Percentiles rank a stretch among this genome's conserved stretches.
These are phyloP conservation scores for Skeletonema marinoi DNA, from an alignment of 108 stramenopile species.

Conservation along the genomic window DNA sequence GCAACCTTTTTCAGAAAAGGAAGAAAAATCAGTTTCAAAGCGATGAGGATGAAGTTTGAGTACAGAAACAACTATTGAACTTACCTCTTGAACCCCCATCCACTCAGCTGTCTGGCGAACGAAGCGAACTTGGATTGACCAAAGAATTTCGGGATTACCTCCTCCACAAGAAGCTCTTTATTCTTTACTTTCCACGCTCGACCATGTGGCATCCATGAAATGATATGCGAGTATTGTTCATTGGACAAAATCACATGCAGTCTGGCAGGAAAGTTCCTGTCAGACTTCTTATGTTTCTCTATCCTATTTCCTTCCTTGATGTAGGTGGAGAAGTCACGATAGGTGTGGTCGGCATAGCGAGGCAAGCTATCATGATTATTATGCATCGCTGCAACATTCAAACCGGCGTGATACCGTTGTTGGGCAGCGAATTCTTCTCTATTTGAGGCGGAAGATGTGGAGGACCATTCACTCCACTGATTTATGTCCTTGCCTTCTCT, in stretches of 20 bases:
- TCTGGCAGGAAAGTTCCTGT: background rate
- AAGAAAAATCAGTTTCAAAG: no score
- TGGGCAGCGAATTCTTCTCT: background rate
- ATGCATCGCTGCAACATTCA: background rate
- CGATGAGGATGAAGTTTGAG: no score
- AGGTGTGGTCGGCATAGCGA: no score
- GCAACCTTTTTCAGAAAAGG: background rate
- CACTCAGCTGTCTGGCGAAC: background rate
- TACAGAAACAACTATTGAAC: no score
- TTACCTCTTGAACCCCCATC: constrained; percentile 1
- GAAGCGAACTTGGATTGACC: background rate
- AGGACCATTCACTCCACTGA: background rate
- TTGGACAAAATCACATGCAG: background rate
- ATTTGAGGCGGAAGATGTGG: background rate
- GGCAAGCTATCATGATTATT: no score
- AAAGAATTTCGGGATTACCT: background rate
- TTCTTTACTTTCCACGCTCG: background rate
- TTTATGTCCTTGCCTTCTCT: no score
- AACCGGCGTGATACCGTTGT: background rate
- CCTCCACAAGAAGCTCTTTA: no score
- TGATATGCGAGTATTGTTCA: background rate
- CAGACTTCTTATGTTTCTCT: no score
- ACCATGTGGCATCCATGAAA: constrained; percentile 5
- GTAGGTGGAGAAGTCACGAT: no score
- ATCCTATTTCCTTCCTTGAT: no score